phyloP scores from a whole-genome alignment of 1,139 yeast genomes.

The Yarrowia galli region DNA sequence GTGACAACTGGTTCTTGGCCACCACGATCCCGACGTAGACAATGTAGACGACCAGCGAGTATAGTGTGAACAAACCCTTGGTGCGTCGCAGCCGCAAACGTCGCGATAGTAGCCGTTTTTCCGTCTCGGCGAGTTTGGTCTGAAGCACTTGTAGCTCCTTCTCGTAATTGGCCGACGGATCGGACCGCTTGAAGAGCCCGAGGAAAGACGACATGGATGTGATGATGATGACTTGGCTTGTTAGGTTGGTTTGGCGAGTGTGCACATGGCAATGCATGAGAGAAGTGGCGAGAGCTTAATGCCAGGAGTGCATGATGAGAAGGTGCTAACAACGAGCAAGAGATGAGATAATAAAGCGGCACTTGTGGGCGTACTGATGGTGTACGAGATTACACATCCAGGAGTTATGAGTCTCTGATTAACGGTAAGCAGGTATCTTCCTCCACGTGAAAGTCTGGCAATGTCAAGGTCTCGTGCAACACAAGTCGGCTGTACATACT shows the following conservation, averaged over 20 bases:
- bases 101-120: slow-evolving; percentile 44
- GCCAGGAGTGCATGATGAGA: background rate
- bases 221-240: slow-evolving; percentile 22
- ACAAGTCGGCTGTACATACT: no score
- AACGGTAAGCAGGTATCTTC: no score
- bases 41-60: slow-evolving; percentile 46
- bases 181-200: slow-evolving; percentile 25
- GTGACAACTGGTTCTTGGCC: slow-evolving; percentile 40
- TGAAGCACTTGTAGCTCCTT: slow-evolving; percentile 48
- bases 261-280: slow-evolving; percentile 20
- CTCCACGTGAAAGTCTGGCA: no score
- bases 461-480: no score
- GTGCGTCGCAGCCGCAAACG: slow-evolving; percentile 46
- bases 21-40: slow-evolving; percentile 44
- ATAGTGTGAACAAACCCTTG: slow-evolving; percentile 47
- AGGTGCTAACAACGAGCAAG: background rate
- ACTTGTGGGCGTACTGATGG: no score
- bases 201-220: slow-evolving; percentile 6
- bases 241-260: background rate
- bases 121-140: slow-evolving; percentile 44
- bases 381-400: no score
- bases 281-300: background rate
- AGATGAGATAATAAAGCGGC: no score
- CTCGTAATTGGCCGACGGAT: slow-evolving; percentile 44
- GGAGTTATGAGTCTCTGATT: no score